Evolutionary conservation across 2,329 filamentous ascomycete genomes (phyloP), one percentile per base, ranked within the genome.

Genomic region (Apiospora koreana): DNA sequence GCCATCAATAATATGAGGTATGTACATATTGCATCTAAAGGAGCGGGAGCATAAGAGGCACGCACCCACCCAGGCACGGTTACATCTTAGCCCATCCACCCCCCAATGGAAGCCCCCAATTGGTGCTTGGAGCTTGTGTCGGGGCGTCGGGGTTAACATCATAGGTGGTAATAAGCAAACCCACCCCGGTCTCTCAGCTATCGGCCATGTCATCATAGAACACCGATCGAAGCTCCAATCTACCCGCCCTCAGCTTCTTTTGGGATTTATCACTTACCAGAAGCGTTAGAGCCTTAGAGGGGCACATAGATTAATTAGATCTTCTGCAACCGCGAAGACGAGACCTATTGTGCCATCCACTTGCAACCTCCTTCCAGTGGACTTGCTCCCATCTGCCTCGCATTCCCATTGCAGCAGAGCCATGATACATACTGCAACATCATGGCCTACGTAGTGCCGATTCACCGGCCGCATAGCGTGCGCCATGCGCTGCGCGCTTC

Each of bases 361-460:
- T 8, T n/a, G 54, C 54, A 62, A 62, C 18, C 21, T 38, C 31
- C 54, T 62, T 10, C 25, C 7, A 16, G 16, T 23, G 42, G 25
- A 25, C 21, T 54, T 54, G 42, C 43, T 38, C 35, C 18, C 23
- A 16, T 10, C 66, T 21, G 31, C 10, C 28, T 38, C n/a, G 21
- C 9, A 64, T 23, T 41, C 10, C 10, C 42, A 38, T 65, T 31
- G 70, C 35, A 58, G 70, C 31, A 65, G 43, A 75, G 71, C 70
- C 69, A 78, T 79, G 77, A 67, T 71, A 76, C 75, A 67, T 62
- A 67, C 71, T 43, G 42, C 66, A 48, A n/a, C 74, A 77, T 69
- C 69, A 99, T 99, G 96, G 93, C 96, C 68, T 99, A 98, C 81
- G 86, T 99, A 77, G 94, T 94, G 72, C 95, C 96, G 48, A 96